Conservation (phyloP, 345 rosid species). For the Corchorus capsularis region DNA sequence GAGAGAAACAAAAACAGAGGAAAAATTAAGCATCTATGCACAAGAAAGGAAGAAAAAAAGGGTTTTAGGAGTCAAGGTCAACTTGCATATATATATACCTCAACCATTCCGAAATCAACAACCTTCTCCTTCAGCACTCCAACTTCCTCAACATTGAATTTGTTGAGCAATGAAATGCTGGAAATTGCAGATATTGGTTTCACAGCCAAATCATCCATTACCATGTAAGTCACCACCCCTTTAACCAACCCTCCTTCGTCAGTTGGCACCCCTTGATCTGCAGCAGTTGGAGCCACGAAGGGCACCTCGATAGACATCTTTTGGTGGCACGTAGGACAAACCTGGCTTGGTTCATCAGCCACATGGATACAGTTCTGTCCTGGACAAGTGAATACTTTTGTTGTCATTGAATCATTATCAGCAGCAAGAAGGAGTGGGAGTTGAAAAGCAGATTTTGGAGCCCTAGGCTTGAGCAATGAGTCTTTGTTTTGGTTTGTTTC, state of each 20-base stretch:
- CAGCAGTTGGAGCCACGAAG: neutral
- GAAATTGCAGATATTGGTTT: constrained; percentile 21
- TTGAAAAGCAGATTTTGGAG: neutral
- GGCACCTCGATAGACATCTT: neutral
- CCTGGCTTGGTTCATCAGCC: neutral
- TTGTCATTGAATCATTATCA: neutral
- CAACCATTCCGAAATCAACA: constrained; percentile 13
- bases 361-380: neutral
- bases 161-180: constrained; percentile 15
- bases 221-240: constrained; percentile 33
- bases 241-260: constrained; percentile 29
- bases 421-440: neutral
- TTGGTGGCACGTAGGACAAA: neutral
- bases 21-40: constrained; percentile 2
- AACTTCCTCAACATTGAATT: constrained; percentile 15
- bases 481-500: constrained; percentile 18
- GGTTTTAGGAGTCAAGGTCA: neutral
- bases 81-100: constrained; percentile 10
- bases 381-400: neutral
- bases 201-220: constrained; percentile 34
- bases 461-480: neutral
- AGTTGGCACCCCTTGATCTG: neutral
- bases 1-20: neutral
- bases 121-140: constrained; percentile 14
- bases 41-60: too few species aligned